Percentiles rank a stretch among this genome's conserved stretches.
Evolutionary conservation across 1,284 basidiomycete species (phyloP).

Genomic region (Flammula alnicola): DNA sequence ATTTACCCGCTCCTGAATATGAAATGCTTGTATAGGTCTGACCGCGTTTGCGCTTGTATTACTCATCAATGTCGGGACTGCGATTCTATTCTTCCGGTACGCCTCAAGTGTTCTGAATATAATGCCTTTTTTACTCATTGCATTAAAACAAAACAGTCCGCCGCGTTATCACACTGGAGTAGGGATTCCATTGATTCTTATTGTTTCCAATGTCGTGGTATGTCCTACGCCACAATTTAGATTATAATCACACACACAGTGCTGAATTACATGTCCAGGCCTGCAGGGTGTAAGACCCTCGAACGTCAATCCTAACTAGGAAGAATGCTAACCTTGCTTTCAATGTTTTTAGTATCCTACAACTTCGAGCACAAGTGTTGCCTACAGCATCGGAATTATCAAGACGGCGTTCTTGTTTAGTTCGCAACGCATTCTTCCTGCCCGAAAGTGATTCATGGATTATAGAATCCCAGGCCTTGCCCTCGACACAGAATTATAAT

Average conservation of each 20-base stretch:
- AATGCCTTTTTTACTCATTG: neutral
- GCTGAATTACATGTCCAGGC: too few relatives aligned
- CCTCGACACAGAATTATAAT: neutral
- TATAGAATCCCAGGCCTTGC: constrained; percentile 2
- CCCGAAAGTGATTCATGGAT: constrained; percentile 4
- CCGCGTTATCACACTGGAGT: constrained; percentile 27
- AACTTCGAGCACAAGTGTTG: constrained; percentile 17
- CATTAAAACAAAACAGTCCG: constrained; percentile 12
- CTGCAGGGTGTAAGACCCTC: constrained; percentile 30
- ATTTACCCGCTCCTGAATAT: neutral
- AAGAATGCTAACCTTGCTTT: neutral
- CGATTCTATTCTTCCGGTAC: constrained; percentile 25
- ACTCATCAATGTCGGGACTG: constrained; percentile 23
- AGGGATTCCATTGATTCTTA: constrained; percentile 26
- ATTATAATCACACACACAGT: too few relatives aligned
- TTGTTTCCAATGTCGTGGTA: constrained; percentile 29
- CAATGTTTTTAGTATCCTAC: constrained; percentile 15
- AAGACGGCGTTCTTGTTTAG: constrained; percentile 14
- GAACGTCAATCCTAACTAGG: neutral
- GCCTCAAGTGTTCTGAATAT: neutral
- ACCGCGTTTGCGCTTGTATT: constrained; percentile 22
- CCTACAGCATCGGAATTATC: constrained; percentile 17
- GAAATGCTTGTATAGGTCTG: constrained; percentile 15
- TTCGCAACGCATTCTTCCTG: constrained; percentile 9
- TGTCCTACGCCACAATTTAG: too few relatives aligned